These are phyloP conservation scores for Malassezia nana DNA, from an alignment of 1,284 basidiomycete species.

Conservation along the genomic window DNA sequence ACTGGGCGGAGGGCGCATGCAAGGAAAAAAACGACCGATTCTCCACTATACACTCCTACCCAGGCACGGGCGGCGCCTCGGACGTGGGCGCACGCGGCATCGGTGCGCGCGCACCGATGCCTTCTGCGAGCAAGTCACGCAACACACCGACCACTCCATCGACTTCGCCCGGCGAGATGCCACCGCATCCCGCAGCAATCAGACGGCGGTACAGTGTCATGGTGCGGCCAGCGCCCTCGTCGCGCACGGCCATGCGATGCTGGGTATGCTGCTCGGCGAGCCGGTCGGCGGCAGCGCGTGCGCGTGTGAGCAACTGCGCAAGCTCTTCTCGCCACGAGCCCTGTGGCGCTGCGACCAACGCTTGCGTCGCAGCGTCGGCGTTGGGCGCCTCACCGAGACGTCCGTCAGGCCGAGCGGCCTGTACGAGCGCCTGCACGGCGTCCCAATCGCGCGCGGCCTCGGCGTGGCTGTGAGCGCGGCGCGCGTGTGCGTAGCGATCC, in stretches of 20 bases:
- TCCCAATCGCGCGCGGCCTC: constrained; percentile 31
- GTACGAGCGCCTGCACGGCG: constrained; percentile 25
- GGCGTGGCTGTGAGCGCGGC: constrained; percentile 64
- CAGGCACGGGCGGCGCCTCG: background rate
- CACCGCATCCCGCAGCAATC: constrained; percentile 44
- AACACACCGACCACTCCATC: constrained; percentile 42
- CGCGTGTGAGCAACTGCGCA: constrained; percentile 21
- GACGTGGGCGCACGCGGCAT: background rate
- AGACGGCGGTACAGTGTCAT: constrained; percentile 45
- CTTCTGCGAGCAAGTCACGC: constrained; percentile 37
- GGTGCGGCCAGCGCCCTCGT: constrained; percentile 36
- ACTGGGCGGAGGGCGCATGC: background rate
- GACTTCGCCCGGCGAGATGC: constrained; percentile 40
- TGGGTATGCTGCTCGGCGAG: constrained; percentile 28
- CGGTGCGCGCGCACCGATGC: background rate
- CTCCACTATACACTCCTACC: background rate
- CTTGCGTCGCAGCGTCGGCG: background rate
- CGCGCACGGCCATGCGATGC: constrained; percentile 3
- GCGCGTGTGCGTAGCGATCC: constrained; percentile 60
- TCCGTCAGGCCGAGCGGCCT: constrained; percentile 26
- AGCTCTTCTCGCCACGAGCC: constrained; percentile 17
- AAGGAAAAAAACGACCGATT: background rate
- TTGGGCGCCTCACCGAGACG: constrained; percentile 12
- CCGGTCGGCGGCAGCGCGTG: constrained; percentile 23
- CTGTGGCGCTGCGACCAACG: background rate